A percentile compares a stretch with the other conserved stretches of the same genome.
Evolutionary conservation across 306 rosid genomes (phyloP).

Genomic region (Cucurbita pepo): DNA sequence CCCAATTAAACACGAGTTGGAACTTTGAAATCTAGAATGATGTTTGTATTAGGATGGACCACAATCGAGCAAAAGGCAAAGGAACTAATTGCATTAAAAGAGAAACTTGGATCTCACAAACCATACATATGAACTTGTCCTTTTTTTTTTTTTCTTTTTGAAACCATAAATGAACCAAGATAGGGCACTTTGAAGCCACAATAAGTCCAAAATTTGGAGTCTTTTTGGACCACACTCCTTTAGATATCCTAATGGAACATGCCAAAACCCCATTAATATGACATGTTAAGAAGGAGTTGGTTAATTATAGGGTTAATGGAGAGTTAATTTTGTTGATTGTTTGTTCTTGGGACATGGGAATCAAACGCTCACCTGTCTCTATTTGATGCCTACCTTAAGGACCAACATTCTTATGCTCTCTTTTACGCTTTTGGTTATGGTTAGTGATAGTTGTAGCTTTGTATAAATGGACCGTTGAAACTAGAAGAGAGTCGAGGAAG

Average conservation of each 20-base stretch:
- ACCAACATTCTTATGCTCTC: slow-evolving; percentile 57
- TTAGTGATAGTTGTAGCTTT: too few species aligned
- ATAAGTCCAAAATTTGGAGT: not conserved
- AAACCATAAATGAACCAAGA: not conserved
- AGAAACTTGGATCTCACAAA: not conserved
- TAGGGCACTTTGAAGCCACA: not conserved
- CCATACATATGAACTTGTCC: too few species aligned
- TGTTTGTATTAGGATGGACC: not conserved
- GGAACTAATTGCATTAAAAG: not conserved
- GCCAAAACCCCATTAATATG: not conserved
- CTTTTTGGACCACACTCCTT: not conserved
- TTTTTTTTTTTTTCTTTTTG: not conserved
- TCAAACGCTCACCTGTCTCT: slow-evolving; percentile 14
- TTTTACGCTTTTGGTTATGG: not conserved
- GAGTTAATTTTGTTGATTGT: slow-evolving; percentile 8
- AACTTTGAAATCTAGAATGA: not conserved
- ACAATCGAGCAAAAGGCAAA: not conserved
- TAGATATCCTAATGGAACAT: not conserved
- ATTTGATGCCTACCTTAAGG: slow-evolving; percentile 13
- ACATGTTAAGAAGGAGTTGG: not conserved
- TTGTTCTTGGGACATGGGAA: slow-evolving; percentile 23
- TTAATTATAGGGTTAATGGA: not conserved
- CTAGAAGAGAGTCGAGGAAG: not conserved
- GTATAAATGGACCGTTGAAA: not conserved
- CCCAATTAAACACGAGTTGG: not conserved